Conservation (phyloP, 441 rosid genomes). For the Arabidopsis hybrid region DNA sequence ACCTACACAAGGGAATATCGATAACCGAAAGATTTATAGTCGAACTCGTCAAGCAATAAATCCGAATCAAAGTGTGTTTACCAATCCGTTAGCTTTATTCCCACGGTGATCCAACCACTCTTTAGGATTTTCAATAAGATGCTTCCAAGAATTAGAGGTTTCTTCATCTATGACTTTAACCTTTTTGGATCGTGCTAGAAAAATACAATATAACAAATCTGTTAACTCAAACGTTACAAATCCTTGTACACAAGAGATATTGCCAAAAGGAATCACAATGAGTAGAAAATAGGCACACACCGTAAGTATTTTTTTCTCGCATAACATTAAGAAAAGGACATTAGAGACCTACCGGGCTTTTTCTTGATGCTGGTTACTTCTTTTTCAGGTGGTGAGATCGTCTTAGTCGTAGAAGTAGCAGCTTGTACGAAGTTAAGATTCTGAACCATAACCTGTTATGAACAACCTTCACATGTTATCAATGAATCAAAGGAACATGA, state of each 20-base stretch:
- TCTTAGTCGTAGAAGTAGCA: not conserved
- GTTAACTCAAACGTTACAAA: not conserved
- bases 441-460: slow-evolving; percentile 66
- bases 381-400: slow-evolving; percentile 19
- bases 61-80: slow-evolving; percentile 37
- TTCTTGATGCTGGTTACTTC: slow-evolving; percentile 17
- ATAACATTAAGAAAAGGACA: too few relatives aligned
- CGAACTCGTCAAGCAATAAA: not conserved
- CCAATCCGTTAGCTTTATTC: slow-evolving; percentile 58
- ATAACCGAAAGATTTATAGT: not conserved
- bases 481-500: not conserved
- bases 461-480: not conserved
- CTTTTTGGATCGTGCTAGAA: slow-evolving; percentile 47
- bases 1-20: slow-evolving; percentile 39
- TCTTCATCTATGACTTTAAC: slow-evolving; percentile 36
- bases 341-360: slow-evolving; percentile 11
- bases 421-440: slow-evolving; percentile 56
- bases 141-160: slow-evolving; percentile 48
- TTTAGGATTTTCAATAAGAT: slow-evolving; percentile 61
- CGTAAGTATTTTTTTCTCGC: too few relatives aligned
- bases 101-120: slow-evolving; percentile 71
- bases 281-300: too few relatives aligned
- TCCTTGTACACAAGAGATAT: not conserved
- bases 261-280: not conserved
- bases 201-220: not conserved